Percentiles rank a stretch among this genome's conserved stretches.
These are phyloP conservation scores for Penicillium sp. DNA, from an alignment of 2,329 filamentous ascomycete species.

Conservation along the genomic window DNA sequence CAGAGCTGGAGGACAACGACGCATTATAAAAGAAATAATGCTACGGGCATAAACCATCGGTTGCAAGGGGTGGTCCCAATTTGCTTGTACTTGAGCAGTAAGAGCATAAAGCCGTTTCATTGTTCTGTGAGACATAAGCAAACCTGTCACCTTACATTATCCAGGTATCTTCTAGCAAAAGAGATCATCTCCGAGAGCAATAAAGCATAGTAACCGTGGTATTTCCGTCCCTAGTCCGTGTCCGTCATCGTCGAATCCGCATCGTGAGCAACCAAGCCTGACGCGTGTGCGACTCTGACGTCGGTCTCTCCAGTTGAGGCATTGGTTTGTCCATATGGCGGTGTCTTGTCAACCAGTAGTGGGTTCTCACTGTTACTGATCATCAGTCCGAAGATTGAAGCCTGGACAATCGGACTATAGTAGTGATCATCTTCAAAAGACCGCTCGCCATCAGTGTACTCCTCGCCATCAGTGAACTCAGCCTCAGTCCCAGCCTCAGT, in stretches of 20 bases:
- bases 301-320: too few species aligned
- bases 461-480: not conserved
- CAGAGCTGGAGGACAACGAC: not conserved
- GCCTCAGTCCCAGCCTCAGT: too few species aligned
- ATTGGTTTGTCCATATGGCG: not conserved
- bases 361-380: not conserved
- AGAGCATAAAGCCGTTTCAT: too few species aligned
- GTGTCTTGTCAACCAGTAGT: not conserved
- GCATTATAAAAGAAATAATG: not conserved
- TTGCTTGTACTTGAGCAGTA: too few species aligned
- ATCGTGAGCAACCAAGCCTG: not conserved
- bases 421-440: not conserved
- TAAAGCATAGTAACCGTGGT: not conserved
- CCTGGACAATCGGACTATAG: not conserved
- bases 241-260: not conserved
- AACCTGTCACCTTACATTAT: too few species aligned
- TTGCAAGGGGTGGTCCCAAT: too few species aligned
- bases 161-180: too few species aligned
- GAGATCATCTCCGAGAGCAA: not conserved
- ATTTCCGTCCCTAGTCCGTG: not conserved
- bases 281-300: not conserved
- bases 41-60: not conserved
- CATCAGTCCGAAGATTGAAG: not conserved
- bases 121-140: too few species aligned
- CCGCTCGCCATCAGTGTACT: not conserved